Base-by-base conservation (phyloP, 1,139 yeast species). In the Geotrichum europaeum region DNA sequence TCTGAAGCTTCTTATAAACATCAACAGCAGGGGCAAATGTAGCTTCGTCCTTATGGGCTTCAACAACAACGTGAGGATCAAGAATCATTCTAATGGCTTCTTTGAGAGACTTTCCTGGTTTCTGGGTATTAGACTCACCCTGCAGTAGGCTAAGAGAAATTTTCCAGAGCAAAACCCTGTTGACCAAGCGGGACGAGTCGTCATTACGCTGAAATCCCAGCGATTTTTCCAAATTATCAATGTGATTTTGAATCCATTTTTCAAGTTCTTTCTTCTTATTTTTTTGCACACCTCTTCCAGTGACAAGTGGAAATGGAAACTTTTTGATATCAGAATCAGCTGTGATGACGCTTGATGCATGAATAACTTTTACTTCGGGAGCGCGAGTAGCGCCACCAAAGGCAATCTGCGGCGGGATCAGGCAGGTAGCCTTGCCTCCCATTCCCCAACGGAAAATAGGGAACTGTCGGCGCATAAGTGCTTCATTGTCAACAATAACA, bases 371-470 rank as follows among this genome's bases (percentile, higher is more conserved):
- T 10, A 81, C 64, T 10, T 68, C 69, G 10, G 69, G 63, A 13
- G 65, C 54, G 13, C 67, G 62, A 4, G 68, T 63, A 4, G 68
- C 62, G 7, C 67, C 64, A 12, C 75, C 76, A 59, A 69, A 72
- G 1, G 73, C 68, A 51, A 73, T 68, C 15, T 68, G 62, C 5
- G 77, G 68, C 5, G 87, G 85, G 47, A 82, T 68, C 58, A 79
- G 77, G 49, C 77, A 75, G 1, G 79, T 79, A 22, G 81, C 70
- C 57, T 76, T 79, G 12, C 77, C 76, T 5, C 81, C 76, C 49
- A 77, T 75, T 55, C 89, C 82, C 89, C 96, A 91, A 61, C 81
- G 78, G 70, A 90, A 87, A 45, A 91, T 72, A 0, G 96, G 96
- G 72, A 87, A 88, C 70, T 89, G 96, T 61, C 89, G 78, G 15